Base-by-base conservation (phyloP, 345 rosid species). In the Hibiscus trionum region DNA sequence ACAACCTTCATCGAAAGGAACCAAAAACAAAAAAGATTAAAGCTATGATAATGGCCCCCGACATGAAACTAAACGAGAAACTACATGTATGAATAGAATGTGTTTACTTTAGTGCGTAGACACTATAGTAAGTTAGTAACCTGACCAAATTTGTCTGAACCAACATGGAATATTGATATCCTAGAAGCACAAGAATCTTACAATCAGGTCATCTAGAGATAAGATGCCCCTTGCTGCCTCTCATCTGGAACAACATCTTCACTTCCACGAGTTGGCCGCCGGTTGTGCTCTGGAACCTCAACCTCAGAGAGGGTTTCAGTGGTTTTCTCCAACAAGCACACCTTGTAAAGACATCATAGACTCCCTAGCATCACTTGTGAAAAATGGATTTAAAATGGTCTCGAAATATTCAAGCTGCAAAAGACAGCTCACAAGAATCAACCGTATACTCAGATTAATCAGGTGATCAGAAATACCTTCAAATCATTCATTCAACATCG, bases 321-420 rank as follows among this genome's bases (percentile, higher is more conserved):
- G 72, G 97, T 97, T 77, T 85, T 91, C 81, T 91, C 97, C 81
- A 94, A 80, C 52, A 94, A 29, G 77, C 1, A 88, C 75, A 35
- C 98, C 97, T 90, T 89, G 96, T 39, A 92, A 81, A 72, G 88
- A 86, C 79, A 85, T 94, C 61, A 89, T 81, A 27, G 97, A 87
- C 75, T 87, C 90, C 74, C 85, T 88, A 71, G 97, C 97, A 80
- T 85, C 96, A 55, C 82, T 82, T 24, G 97, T 93, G 50, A 90
- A 84, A 85, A 84, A 94, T 21, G 86, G 91, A 78, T 77, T 89
- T 78, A 95, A 82, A 80, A 92, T 83, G 26, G 91, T 81, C 91
- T 92, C 97, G 33, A 90, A 92, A 79, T 90, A 95, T 80, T 95
- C 99, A 58, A 95, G 97, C 99, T 94, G 96, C 89, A 82, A 61